phyloP scores from a whole-genome alignment of 2,329 filamentous ascomycete species.

The Rachicladosporium sp. region DNA sequence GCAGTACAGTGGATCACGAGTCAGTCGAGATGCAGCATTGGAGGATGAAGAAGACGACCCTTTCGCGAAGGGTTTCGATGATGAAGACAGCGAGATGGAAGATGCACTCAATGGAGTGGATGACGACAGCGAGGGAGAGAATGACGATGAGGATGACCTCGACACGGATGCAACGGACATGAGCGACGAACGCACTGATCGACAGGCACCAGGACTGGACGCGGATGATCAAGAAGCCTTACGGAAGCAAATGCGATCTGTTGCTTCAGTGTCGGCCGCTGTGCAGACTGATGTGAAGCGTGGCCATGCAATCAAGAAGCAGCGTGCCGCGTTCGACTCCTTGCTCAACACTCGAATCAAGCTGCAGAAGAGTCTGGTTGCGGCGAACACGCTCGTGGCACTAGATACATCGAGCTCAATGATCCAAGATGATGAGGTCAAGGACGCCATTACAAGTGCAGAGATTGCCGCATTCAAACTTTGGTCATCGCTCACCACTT shows the following conservation, averaged over 20 bases:
- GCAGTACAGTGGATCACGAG: slow-evolving; percentile 64
- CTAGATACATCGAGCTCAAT: slow-evolving; percentile 1
- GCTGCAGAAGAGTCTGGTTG: slow-evolving; percentile 81
- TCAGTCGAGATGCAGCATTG: slow-evolving; percentile 58
- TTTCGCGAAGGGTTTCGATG: slow-evolving; percentile 31
- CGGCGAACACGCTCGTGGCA: slow-evolving; percentile 60
- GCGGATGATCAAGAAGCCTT: slow-evolving; percentile 14
- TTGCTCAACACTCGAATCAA: slow-evolving; percentile 84
- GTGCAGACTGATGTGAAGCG: slow-evolving; percentile 71
- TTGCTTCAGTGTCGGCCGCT: slow-evolving; percentile 52
- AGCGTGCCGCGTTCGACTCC: slow-evolving; percentile 75
- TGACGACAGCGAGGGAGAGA: slow-evolving; percentile 24
- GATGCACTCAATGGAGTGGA: slow-evolving; percentile 16
- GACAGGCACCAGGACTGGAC: too few species aligned
- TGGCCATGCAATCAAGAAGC: slow-evolving; percentile 72
- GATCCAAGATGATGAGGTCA: slow-evolving; percentile 11
- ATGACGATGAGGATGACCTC: slow-evolving; percentile 15
- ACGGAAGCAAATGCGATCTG: slow-evolving; percentile 9
- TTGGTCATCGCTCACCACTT: slow-evolving; percentile 65
- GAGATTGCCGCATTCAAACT: slow-evolving; percentile 77
- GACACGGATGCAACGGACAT: slow-evolving; percentile 24
- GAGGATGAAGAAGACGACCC: slow-evolving; percentile 43
- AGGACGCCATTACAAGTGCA: slow-evolving; percentile 53
- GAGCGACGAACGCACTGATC: slow-evolving; percentile 28
- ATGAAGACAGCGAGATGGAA: slow-evolving; percentile 17